Percentiles rank a stretch among this genome's conserved stretches.
Conservation (phyloP, 352 stramenopile genomes). For the Elongisporangium undulatum region DNA sequence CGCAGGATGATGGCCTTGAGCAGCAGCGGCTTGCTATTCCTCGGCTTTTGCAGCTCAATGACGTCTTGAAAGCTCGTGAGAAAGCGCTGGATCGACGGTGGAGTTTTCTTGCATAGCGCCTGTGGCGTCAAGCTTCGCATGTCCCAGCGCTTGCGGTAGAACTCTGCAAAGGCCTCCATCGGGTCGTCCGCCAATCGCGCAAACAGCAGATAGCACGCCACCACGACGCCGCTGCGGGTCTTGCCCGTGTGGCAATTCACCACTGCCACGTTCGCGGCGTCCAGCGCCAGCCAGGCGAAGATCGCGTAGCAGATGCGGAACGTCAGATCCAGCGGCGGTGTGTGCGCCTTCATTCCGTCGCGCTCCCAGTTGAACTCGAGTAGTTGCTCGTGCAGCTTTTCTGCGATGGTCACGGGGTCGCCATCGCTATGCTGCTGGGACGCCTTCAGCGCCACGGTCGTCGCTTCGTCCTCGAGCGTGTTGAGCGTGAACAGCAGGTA, state of each 20-base stretch:
- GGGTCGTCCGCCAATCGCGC: constrained; percentile 56
- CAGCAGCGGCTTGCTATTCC: constrained; percentile 59
- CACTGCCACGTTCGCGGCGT: constrained; percentile 75
- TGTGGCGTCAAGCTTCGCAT: constrained; percentile 67
- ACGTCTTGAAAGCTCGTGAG: constrained; percentile 61
- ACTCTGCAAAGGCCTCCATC: constrained; percentile 88
- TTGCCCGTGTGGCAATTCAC: constrained; percentile 92
- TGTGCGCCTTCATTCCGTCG: constrained; percentile 81
- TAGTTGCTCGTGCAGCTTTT: constrained; percentile 72
- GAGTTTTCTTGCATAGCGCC: constrained; percentile 58
- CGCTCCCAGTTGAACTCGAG: constrained; percentile 83
- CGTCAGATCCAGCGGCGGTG: constrained; percentile 73
- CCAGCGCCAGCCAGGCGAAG: constrained; percentile 87
- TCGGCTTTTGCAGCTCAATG: constrained; percentile 41
- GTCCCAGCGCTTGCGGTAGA: constrained; percentile 82
- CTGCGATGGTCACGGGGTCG: constrained; percentile 19
- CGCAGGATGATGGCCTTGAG: constrained; percentile 78
- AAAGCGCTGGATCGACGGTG: constrained; percentile 73
- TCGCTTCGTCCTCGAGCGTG: constrained; percentile 28
- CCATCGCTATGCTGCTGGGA: background rate
- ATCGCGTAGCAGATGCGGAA: constrained; percentile 93
- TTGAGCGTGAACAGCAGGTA: constrained; percentile 86
- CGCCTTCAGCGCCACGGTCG: background rate
- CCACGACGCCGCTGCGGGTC: constrained; percentile 90
- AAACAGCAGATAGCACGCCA: constrained; percentile 93